These are phyloP conservation scores for Alnus glutinosa DNA, from an alignment of 306 rosid genomes.

Conservation along the genomic window DNA sequence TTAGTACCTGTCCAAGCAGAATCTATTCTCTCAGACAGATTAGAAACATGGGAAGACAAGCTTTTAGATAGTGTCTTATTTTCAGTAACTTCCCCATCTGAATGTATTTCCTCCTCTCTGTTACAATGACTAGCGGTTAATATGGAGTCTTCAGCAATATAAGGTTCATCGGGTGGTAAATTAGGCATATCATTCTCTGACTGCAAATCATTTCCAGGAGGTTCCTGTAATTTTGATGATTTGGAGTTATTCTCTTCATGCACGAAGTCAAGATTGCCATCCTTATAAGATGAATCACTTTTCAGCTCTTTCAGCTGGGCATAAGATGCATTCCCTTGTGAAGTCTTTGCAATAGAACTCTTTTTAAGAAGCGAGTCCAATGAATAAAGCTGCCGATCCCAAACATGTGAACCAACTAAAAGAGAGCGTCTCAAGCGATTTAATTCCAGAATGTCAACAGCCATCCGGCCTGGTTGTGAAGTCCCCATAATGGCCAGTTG, in stretches of 20 bases:
- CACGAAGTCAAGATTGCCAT: slow-evolving; percentile 31
- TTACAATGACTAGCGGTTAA: slow-evolving; percentile 21
- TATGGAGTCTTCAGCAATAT: slow-evolving; percentile 36
- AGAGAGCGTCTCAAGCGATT: slow-evolving; percentile 81
- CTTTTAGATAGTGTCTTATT: slow-evolving; percentile 32
- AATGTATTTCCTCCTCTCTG: slow-evolving; percentile 45
- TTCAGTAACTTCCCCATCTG: slow-evolving; percentile 44
- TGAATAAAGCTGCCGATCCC: slow-evolving; percentile 81
- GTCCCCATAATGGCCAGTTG: slow-evolving; percentile 49
- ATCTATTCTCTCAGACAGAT: slow-evolving; percentile 93
- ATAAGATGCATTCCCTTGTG: slow-evolving; percentile 38
- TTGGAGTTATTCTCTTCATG: slow-evolving; percentile 34
- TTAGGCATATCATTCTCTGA: slow-evolving; percentile 34
- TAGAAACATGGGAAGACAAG: slow-evolving; percentile 49
- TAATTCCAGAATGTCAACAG: slow-evolving; percentile 67
- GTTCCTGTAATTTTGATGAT: slow-evolving; percentile 43
- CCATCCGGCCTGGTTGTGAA: slow-evolving; percentile 42
- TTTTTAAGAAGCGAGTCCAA: slow-evolving; percentile 62
- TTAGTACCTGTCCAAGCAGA: slow-evolving; percentile 92
- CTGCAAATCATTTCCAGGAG: slow-evolving; percentile 35
- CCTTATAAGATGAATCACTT: slow-evolving; percentile 44
- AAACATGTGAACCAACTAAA: slow-evolving; percentile 73
- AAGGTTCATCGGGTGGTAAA: slow-evolving; percentile 23
- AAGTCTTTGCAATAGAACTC: slow-evolving; percentile 41
- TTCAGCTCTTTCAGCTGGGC: slow-evolving; percentile 41